Evolutionary conservation across 805 yeast species (phyloP).

Genomic region (Candida tibetensis): DNA sequence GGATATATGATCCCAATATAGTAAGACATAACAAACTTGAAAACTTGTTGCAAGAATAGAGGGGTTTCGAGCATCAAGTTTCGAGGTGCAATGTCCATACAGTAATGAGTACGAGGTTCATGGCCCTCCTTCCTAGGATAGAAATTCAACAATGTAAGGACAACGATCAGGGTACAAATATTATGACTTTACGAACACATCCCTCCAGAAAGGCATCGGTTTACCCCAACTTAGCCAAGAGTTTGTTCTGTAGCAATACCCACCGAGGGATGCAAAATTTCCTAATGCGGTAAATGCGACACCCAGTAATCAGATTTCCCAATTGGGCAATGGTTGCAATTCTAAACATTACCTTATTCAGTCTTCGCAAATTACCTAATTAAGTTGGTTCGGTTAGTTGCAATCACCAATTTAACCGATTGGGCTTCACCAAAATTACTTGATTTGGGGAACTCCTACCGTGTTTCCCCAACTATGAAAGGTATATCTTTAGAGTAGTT

Average conservation of each 20-base stretch:
- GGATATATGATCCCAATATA: too few species aligned
- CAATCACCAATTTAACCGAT: slow-evolving; percentile 3
- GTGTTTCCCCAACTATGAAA: not conserved
- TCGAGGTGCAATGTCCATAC: too few species aligned
- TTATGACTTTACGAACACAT: too few species aligned
- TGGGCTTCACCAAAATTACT: slow-evolving; percentile 4
- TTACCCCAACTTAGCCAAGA: too few species aligned
- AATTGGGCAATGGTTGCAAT: slow-evolving; percentile 1
- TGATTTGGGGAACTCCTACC: slow-evolving; percentile 2
- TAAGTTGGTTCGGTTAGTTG: not conserved
- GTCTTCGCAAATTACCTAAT: not conserved
- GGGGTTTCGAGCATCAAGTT: too few species aligned
- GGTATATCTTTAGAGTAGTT: not conserved
- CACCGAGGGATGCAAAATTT: too few species aligned
- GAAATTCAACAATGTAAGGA: too few species aligned
- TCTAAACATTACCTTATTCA: not conserved
- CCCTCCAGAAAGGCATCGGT: not conserved
- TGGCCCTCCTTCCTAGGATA: too few species aligned
- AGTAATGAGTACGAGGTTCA: too few species aligned
- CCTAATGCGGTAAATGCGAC: slow-evolving; percentile 2
- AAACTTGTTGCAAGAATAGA: too few species aligned
- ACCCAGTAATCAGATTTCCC: slow-evolving; percentile 1
- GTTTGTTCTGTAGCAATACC: too few species aligned
- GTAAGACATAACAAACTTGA: too few species aligned
- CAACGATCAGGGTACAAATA: not conserved